Percentiles rank a stretch among this genome's conserved stretches.
Conservation (phyloP, 257 asterid species). For the Ligustrum vulgare region DNA sequence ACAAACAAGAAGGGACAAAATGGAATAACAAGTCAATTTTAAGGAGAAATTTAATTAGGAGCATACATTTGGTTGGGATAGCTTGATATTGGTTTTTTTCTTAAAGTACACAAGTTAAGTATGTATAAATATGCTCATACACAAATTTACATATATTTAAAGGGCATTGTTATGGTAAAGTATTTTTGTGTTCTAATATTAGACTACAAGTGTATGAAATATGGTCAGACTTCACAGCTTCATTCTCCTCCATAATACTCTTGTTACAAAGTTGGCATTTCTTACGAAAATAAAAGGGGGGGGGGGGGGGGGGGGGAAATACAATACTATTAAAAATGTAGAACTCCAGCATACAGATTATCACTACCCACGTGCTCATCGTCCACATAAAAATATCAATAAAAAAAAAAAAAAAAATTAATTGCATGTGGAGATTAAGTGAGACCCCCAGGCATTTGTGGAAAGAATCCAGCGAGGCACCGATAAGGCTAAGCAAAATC, state of each 20-base stretch:
- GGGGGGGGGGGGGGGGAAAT: too few relatives aligned
- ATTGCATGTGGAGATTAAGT: too few relatives aligned
- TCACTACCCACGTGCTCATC: not conserved
- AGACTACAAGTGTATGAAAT: not conserved
- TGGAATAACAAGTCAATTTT: not conserved
- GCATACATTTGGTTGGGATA: not conserved
- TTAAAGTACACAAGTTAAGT: not conserved
- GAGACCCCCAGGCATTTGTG: too few relatives aligned
- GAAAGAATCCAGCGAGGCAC: too few relatives aligned
- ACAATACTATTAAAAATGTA: too few relatives aligned
- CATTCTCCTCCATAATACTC: not conserved
- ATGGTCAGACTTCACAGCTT: not conserved
- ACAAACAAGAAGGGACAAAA: not conserved
- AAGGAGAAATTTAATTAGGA: not conserved
- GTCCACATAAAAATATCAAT: too few relatives aligned
- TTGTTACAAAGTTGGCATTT: not conserved
- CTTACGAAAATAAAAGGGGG: not conserved
- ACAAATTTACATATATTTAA: not conserved
- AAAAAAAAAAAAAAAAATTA: too few relatives aligned
- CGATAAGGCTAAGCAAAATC: too few relatives aligned
- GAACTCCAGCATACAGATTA: not conserved
- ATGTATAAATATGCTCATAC: not conserved
- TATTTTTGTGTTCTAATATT: not conserved
- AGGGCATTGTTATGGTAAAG: not conserved
- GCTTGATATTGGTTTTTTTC: not conserved